Evolutionary conservation across 768 basidiomycete species (phyloP).

Genomic region (Hysterangium stoloniferum): DNA sequence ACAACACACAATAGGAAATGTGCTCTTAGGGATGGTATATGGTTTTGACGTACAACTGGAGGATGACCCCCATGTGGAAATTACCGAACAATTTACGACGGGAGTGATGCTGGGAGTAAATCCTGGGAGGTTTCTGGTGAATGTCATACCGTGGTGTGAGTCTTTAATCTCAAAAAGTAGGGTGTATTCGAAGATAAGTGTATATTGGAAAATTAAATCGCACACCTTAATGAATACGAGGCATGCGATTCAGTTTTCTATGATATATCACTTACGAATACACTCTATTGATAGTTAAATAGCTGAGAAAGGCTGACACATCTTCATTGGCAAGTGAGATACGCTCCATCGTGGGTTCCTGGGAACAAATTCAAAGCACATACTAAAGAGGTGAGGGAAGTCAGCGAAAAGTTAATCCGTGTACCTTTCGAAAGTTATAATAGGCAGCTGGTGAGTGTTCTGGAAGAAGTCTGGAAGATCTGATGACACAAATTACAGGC

Average conservation of each 20-base stretch:
- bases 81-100: conserved; percentile 13
- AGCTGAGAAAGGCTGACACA: too few species aligned
- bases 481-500: not conserved
- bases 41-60: not conserved
- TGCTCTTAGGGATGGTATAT: conserved; percentile 11
- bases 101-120: not conserved
- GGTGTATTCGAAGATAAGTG: too few species aligned
- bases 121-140: not conserved
- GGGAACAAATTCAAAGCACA: conserved; percentile 15
- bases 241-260: too few species aligned
- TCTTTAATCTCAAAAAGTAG: not conserved
- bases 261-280: too few species aligned
- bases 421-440: not conserved
- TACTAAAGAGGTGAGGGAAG: not conserved
- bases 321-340: conserved; percentile 14
- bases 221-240: too few species aligned
- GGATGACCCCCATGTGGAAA: not conserved
- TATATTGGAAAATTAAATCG: conserved; percentile 14
- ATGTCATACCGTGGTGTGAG: not conserved
- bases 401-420: not conserved
- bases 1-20: not conserved
- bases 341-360: conserved; percentile 7
- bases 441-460: conserved; percentile 7
- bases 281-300: too few species aligned
- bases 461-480: too few species aligned